Percentiles rank a stretch among this genome's conserved stretches.
These are phyloP conservation scores for Fusarium lateritium DNA, from an alignment of 2,329 filamentous ascomycete species.

Conservation along the genomic window DNA sequence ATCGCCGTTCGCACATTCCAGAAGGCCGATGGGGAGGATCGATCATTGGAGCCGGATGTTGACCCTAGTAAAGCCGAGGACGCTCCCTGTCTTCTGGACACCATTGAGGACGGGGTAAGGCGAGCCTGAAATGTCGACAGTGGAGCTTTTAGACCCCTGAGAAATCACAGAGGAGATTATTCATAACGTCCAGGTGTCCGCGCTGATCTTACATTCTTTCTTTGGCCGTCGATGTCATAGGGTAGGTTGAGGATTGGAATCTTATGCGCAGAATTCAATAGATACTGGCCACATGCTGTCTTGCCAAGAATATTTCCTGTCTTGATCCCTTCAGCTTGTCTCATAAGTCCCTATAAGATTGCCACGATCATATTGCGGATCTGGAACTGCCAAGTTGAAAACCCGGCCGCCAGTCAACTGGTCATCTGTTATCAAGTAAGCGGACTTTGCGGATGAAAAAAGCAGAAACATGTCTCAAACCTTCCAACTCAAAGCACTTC, in stretches of 20 bases:
- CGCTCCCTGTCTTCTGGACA: conserved; percentile 14
- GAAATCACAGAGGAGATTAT: conserved; percentile 28
- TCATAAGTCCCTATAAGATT: conserved; percentile 6
- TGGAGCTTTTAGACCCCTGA: conserved; percentile 34
- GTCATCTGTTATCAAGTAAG: conserved; percentile 8
- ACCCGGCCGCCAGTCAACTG: conserved; percentile 4
- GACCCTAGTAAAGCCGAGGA: conserved; percentile 33
- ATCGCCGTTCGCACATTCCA: conserved; percentile 43
- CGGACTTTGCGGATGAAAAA: background rate
- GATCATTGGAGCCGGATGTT: conserved; percentile 30
- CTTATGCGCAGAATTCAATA: background rate
- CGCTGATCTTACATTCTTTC: conserved; percentile 18
- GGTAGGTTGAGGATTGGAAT: conserved; percentile 6
- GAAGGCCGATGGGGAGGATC: conserved; percentile 39
- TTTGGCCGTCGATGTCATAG: conserved; percentile 6
- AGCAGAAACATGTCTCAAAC: conserved; percentile 39
- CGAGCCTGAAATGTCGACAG: conserved; percentile 20
- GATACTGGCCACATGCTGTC: conserved; percentile 24
- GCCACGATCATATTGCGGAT: conserved; percentile 9
- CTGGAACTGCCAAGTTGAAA: conserved; percentile 8
- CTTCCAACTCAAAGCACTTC: background rate
- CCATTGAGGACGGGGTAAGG: conserved; percentile 10
- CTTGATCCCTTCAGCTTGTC: conserved; percentile 27
- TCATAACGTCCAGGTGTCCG: conserved; percentile 12
- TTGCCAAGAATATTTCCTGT: conserved; percentile 23